phyloP scores from a whole-genome alignment of 2,329 filamentous ascomycete genomes.

The Beauveria rudraprayagi region DNA sequence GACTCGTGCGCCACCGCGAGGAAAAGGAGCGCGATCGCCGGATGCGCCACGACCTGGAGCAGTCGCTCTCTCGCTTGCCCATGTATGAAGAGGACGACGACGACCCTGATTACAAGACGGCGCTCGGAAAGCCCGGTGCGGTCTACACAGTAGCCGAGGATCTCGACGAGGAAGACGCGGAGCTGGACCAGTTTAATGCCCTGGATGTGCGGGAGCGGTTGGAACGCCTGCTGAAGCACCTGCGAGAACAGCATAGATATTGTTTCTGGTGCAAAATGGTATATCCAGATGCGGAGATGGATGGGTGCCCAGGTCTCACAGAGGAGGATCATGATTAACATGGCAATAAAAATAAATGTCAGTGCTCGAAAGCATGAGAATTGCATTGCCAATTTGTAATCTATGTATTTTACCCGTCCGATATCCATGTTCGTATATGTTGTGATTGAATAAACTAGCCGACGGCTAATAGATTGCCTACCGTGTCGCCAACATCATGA shows the following conservation, averaged over 20 bases:
- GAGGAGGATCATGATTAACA: constrained; percentile 69
- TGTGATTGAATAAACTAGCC: neutral
- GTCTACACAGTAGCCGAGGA: constrained; percentile 56
- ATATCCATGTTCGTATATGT: neutral
- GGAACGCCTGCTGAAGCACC: constrained; percentile 54
- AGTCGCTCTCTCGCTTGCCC: constrained; percentile 54
- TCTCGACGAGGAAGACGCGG: constrained; percentile 69
- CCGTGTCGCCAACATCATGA: neutral
- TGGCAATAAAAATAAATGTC: neutral
- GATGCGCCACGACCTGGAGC: constrained; percentile 58
- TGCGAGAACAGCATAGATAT: constrained; percentile 67
- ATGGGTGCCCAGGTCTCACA: constrained; percentile 78
- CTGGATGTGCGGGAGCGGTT: constrained; percentile 61
- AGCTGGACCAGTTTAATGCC: constrained; percentile 71
- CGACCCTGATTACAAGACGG: constrained; percentile 63
- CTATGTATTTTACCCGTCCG: neutral
- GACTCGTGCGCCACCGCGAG: constrained; percentile 60
- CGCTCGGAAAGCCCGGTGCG: constrained; percentile 51
- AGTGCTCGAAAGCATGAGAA: neutral
- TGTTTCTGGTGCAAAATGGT: constrained; percentile 94
- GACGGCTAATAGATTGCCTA: neutral
- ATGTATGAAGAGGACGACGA: constrained; percentile 65
- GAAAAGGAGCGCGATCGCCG: constrained; percentile 60
- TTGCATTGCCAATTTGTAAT: neutral
- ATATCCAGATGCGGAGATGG: constrained; percentile 68